phyloP scores from a whole-genome alignment of 495 filamentous ascomycete genomes.

The Penicillium daleae region DNA sequence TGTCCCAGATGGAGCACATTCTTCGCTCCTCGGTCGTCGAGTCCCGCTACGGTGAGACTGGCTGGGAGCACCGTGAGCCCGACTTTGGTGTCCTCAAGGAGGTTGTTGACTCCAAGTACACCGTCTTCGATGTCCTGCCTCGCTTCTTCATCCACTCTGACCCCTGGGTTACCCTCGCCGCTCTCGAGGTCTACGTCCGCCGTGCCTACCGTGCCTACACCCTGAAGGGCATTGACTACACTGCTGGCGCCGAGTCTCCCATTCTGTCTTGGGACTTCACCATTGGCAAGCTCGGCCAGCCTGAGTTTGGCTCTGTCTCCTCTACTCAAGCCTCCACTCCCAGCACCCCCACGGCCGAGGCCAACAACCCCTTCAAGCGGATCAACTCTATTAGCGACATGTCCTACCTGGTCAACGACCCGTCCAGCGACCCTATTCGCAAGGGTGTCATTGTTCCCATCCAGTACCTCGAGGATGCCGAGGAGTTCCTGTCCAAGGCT shows the following conservation, averaged over 20 bases:
- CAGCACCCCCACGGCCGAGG: constrained; percentile 71
- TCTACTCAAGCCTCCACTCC: constrained; percentile 81
- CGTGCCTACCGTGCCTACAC: constrained; percentile 96
- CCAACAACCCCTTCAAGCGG: constrained; percentile 68
- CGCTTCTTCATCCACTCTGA: constrained; percentile 93
- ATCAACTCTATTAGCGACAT: constrained; percentile 96
- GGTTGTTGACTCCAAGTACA: constrained; percentile 97
- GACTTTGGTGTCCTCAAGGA: constrained; percentile 87
- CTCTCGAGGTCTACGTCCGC: constrained; percentile 93
- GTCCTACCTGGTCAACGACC: constrained; percentile 75
- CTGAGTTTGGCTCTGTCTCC: constrained; percentile 80
- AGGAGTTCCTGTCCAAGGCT: constrained; percentile 79
- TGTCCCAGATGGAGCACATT: constrained; percentile 98
- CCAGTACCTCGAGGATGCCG: constrained; percentile 88
- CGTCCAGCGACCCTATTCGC: constrained; percentile 73
- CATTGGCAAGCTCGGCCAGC: constrained; percentile 85
- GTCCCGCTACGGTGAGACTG: constrained; percentile 94
- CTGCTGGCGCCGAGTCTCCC: constrained; percentile 75
- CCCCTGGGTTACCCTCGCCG: constrained; percentile 91
- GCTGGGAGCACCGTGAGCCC: constrained; percentile 95
- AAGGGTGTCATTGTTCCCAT: constrained; percentile 95
- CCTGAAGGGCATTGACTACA: constrained; percentile 85
- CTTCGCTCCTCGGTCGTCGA: constrained; percentile 96
- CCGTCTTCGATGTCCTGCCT: constrained; percentile 93
- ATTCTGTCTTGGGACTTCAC: constrained; percentile 94